Base-by-base conservation (phyloP, 495 filamentous ascomycete species). In the Bacidia rubella region DNA sequence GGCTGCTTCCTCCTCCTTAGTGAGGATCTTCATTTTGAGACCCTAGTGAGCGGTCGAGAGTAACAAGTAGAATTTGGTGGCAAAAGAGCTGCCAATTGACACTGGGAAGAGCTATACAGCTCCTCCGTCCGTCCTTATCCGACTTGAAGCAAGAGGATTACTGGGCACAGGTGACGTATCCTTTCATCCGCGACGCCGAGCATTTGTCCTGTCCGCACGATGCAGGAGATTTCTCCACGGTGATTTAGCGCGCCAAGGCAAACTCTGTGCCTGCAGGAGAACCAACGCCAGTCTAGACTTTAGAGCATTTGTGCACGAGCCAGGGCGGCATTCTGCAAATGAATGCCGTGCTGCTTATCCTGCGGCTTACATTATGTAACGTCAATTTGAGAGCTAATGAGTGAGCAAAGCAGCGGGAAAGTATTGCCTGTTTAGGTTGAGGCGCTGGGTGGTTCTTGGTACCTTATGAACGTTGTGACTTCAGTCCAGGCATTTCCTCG, bases 11-110 rank as follows among this genome's bases (percentile, higher is more conserved):
- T 96, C 87, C 79, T 95, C 88, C 62, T 88, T 88, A 48, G 85
- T 90, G 63, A 97, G 76, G 60, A 97, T 69, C 81, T 96, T 97
- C 90, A 97, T 97, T 40, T 49, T 76, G 59, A 54, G 24, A 22
- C 25, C 27, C 2, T n/a, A 1, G 29, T n/a, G 11, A 50, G 47
- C 10, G 24, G 9, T 7, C 19, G 29, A 35, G 29, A 35, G 29
- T 5, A 7, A 35, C 29, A 7, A 35, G 15, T 35, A 15, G 7
- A 5, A 35, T 7, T 35, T 5, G 15, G 29, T 7, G 29, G 5
- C 7, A 35, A 35, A 5, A 15, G 29, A 35, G 29, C 7, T 35
- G 15, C 15, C 29, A 35, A 35, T 35, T 5, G 29, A 35, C 29
- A 35, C 15, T 35, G 29, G 5, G 15, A 35, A 35, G 29, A 35